Conservation (phyloP, 441 rosid species). For the Adansonia madagascariensis region DNA sequence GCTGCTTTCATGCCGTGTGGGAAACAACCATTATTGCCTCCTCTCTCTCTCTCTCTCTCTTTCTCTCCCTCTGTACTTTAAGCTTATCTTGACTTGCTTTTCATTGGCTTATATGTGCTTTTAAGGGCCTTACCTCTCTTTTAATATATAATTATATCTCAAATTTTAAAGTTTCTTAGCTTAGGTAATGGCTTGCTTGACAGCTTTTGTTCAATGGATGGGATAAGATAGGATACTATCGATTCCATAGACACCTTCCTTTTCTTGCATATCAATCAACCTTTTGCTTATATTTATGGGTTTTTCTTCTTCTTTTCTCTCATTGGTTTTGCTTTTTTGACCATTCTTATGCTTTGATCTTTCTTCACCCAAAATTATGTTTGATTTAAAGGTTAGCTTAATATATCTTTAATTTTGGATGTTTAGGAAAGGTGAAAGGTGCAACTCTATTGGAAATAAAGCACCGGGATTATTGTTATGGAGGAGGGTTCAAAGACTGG, state of each 20-base stretch:
- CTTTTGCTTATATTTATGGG: background rate
- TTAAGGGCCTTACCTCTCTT: background rate
- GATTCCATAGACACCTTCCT: background rate
- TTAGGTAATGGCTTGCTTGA: background rate
- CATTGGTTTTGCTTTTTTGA: background rate
- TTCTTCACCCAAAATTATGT: slow-evolving; percentile 16
- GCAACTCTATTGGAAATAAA: slow-evolving; percentile 78
- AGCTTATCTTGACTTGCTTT: slow-evolving; percentile 10
- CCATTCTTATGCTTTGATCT: slow-evolving; percentile 1
- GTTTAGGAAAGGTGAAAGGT: slow-evolving; percentile 55
- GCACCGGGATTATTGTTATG: slow-evolving; percentile 63
- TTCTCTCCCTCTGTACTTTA: background rate
- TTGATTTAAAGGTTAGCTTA: background rate
- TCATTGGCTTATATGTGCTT: slow-evolving; percentile 9
- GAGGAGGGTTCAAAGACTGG: slow-evolving; percentile 52
- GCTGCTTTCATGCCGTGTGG: slow-evolving; percentile 35
- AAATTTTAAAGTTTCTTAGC: background rate
- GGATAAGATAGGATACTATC: background rate
- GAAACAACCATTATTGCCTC: slow-evolving; percentile 28
- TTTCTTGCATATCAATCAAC: background rate
- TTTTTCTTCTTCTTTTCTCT: background rate
- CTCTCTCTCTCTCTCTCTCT: background rate
- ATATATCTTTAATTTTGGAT: slow-evolving; percentile 8
- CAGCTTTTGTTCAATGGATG: background rate
- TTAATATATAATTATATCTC: background rate